Evolutionary conservation across 768 basidiomycete genomes (phyloP).

Genomic region (Rhodosporidiobolus odoratus): DNA sequence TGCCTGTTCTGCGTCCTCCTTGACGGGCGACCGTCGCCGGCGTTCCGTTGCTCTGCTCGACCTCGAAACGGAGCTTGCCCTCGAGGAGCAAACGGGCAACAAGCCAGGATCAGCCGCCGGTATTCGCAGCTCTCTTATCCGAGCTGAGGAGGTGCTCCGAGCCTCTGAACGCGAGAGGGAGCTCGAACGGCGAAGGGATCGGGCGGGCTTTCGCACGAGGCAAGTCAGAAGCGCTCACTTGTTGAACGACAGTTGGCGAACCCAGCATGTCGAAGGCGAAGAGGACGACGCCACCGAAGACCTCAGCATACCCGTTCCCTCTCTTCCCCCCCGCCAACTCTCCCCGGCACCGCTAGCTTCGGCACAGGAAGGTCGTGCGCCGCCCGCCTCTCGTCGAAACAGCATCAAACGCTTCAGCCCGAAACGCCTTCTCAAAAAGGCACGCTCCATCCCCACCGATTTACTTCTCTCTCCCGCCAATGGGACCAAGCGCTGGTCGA

Average conservation of each 20-base stretch:
- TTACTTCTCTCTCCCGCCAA: not conserved
- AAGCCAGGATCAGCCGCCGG: not conserved
- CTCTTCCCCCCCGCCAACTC: not conserved
- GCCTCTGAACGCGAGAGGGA: constrained; percentile 19
- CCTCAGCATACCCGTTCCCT: not conserved
- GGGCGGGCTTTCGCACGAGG: constrained; percentile 3
- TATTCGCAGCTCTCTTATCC: constrained; percentile 10
- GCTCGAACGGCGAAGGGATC: constrained; percentile 11
- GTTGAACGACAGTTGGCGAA: not conserved
- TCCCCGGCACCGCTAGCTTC: not conserved
- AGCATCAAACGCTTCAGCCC: not conserved
- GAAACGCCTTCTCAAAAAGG: not conserved
- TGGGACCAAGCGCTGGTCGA: not conserved
- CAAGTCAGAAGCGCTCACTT: constrained; percentile 2
- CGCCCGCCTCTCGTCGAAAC: not conserved
- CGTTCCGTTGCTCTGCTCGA: constrained; percentile 16
- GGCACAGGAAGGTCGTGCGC: no score
- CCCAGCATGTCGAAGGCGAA: not conserved
- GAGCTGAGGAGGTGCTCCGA: constrained; percentile 16
- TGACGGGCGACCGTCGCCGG: constrained; percentile 4
- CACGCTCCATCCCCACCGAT: constrained; percentile 10
- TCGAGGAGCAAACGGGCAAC: not conserved
- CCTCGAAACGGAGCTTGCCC: not conserved
- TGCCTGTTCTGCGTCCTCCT: not conserved
- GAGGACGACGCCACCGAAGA: constrained; percentile 13